Evolutionary conservation across 2,329 filamentous ascomycete species (phyloP), one percentile per base, ranked within the genome.

Genomic region (Chaetomium olivaceum): DNA sequence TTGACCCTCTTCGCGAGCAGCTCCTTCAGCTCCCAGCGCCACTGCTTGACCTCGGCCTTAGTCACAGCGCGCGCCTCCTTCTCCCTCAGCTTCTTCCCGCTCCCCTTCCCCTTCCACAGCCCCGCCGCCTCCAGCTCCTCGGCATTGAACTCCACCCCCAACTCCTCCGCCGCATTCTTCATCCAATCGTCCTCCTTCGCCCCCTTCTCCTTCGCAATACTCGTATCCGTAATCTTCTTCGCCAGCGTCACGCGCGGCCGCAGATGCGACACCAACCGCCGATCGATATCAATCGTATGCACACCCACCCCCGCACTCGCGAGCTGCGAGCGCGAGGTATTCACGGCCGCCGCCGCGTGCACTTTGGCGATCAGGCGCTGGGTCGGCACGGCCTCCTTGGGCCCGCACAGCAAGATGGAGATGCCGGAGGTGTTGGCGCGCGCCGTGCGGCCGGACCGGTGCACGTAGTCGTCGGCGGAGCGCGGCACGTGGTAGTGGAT

Each of bases 401-500:
- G 94, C 0, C 90, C 88, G 74, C 95, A 98, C 61, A 99, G 87
- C 4, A 99, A 82, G 64, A 99, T 88, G 73, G 92, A 96, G 43
- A 91, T 86, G 46, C 95, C 95, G 0, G 85, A 86, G 14, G 86
- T 86, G 23, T 89, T 86, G 3, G 91, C 94, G 74, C 95, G 91
- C 1, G 95, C 95, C 0, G 95, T 98, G 70, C 95, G 91, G 14
- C 95, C 95, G 1, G 95, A 97, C 27, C 95, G 89, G 76, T 99
- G 95, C 16, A 99, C 93, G 75, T 99, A 99, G 57, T 90, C 90
- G 76, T 98, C 94, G 39, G 95, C 95, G 0, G 92, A 84, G 64
- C 93, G 90, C 1, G 95, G 95, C 0, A 97, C 89, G 77, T 99
- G 94, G 79, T 99, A 99, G 79, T 99, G 95, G 21, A 99, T 81